Evolutionary conservation across 805 yeast genomes (phyloP).

Genomic region (Zygotorulaspora sp.): DNA sequence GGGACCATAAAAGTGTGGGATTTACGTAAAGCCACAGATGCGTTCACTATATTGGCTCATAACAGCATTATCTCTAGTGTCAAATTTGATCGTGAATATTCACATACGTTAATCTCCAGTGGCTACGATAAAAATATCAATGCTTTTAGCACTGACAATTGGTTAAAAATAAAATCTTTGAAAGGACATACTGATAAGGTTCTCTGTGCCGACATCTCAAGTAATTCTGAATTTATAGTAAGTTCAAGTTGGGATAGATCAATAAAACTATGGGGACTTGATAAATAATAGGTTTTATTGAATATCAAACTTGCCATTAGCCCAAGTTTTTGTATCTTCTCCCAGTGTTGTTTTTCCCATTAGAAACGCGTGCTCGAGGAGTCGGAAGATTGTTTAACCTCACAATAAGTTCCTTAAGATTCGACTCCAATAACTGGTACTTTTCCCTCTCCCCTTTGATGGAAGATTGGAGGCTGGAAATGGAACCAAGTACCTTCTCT

Average conservation of each 20-base stretch:
- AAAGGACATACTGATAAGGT: slow-evolving; percentile 63
- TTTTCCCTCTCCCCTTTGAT: slow-evolving; percentile 15
- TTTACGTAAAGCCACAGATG: slow-evolving; percentile 45
- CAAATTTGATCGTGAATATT: slow-evolving; percentile 43
- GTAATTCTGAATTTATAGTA: slow-evolving; percentile 42
- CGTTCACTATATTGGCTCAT: slow-evolving; percentile 64
- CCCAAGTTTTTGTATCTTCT: slow-evolving; percentile 15
- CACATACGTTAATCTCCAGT: slow-evolving; percentile 51
- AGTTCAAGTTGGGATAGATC: slow-evolving; percentile 85
- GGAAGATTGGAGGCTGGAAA: slow-evolving; percentile 12
- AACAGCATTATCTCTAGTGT: slow-evolving; percentile 65
- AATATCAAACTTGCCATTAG: slow-evolving; percentile 1
- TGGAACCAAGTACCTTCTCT: slow-evolving; percentile 10
- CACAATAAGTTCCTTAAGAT: slow-evolving; percentile 16
- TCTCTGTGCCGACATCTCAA: slow-evolving; percentile 59
- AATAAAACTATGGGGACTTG: slow-evolving; percentile 54
- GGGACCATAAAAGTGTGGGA: slow-evolving; percentile 84
- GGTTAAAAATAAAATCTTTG: slow-evolving; percentile 54
- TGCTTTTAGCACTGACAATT: slow-evolving; percentile 63
- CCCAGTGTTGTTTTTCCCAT: slow-evolving; percentile 11
- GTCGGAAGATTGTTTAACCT: slow-evolving; percentile 25
- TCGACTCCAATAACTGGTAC: slow-evolving; percentile 14
- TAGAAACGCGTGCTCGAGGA: slow-evolving; percentile 24
- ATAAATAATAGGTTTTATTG: slow-evolving; percentile 1
- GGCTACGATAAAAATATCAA: slow-evolving; percentile 70